phyloP scores from a whole-genome alignment of 495 filamentous ascomycete genomes.

The Neurospora discreta region DNA sequence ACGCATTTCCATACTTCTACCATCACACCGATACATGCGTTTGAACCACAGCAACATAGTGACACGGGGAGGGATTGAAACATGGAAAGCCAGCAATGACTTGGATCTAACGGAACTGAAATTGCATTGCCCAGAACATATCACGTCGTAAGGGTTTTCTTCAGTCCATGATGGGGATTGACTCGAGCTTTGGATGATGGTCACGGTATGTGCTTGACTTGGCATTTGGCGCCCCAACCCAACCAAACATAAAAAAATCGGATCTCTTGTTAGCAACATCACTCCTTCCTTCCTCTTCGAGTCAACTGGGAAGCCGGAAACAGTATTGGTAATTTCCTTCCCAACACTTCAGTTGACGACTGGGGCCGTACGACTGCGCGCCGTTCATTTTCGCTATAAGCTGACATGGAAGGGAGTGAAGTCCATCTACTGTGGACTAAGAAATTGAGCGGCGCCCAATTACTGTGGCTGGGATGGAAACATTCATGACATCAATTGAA shows the following conservation, averaged over 20 bases:
- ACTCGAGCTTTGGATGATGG: too few relatives aligned
- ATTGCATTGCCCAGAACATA: too few relatives aligned
- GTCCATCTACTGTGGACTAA: background rate
- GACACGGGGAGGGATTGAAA: too few relatives aligned
- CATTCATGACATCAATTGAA: too few relatives aligned
- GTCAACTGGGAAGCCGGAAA: background rate
- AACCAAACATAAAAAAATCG: background rate
- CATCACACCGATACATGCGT: background rate
- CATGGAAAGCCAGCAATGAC: too few relatives aligned
- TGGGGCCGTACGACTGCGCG: background rate
- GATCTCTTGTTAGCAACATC: background rate
- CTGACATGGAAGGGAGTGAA: background rate
- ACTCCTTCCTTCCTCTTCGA: background rate
- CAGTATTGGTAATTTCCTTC: background rate
- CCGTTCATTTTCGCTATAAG: background rate
- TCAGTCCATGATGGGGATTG: too few relatives aligned
- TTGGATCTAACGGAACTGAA: too few relatives aligned
- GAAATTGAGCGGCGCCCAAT: background rate
- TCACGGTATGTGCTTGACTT: background rate
- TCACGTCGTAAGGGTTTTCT: too few relatives aligned
- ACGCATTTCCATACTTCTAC: background rate
- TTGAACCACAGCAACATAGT: too few relatives aligned
- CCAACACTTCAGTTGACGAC: background rate
- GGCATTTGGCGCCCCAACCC: background rate
- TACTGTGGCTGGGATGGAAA: background rate